Percentiles rank a stretch among this genome's conserved stretches.
These are phyloP conservation scores for Colletotrichum cuscutae DNA, from an alignment of 2,329 filamentous ascomycete species.

Conservation along the genomic window DNA sequence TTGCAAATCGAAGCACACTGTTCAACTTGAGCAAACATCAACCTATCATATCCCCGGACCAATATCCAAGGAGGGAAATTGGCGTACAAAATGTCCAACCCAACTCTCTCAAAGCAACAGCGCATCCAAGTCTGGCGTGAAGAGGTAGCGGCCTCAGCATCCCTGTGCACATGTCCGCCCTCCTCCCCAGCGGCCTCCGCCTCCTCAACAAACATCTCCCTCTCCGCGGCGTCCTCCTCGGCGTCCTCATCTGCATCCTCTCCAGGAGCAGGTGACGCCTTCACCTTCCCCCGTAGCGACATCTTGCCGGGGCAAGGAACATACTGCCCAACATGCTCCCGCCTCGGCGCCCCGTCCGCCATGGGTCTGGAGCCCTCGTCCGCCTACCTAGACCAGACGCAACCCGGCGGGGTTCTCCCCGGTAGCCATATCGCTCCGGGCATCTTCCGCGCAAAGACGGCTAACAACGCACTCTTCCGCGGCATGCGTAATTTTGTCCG, in stretches of 20 bases:
- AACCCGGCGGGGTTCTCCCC: neutral
- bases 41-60: neutral
- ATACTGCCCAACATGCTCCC: constrained; percentile 29
- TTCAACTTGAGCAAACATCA: neutral
- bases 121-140: constrained; percentile 62
- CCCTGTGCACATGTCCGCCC: constrained; percentile 46
- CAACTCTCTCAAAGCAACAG: constrained; percentile 21
- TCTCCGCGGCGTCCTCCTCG: constrained; percentile 38
- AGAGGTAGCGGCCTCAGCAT: constrained; percentile 54
- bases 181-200: constrained; percentile 44
- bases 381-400: constrained; percentile 16
- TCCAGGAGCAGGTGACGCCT: constrained; percentile 24
- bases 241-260: constrained; percentile 35
- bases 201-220: constrained; percentile 33
- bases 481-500: constrained; percentile 32
- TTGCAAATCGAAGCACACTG: neutral
- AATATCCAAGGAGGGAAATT: neutral
- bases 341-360: constrained; percentile 29
- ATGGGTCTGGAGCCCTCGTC: constrained; percentile 25
- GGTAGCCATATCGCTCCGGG: constrained; percentile 8
- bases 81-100: constrained; percentile 10
- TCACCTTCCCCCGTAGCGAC: constrained; percentile 34
- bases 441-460: constrained; percentile 21
- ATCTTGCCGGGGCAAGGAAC: constrained; percentile 26
- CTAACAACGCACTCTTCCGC: constrained; percentile 28